A percentile compares a stretch with the other conserved stretches of the same genome.
Evolutionary conservation across 2,329 filamentous ascomycete species (phyloP).

Genomic region (Rachicladosporium sp.): DNA sequence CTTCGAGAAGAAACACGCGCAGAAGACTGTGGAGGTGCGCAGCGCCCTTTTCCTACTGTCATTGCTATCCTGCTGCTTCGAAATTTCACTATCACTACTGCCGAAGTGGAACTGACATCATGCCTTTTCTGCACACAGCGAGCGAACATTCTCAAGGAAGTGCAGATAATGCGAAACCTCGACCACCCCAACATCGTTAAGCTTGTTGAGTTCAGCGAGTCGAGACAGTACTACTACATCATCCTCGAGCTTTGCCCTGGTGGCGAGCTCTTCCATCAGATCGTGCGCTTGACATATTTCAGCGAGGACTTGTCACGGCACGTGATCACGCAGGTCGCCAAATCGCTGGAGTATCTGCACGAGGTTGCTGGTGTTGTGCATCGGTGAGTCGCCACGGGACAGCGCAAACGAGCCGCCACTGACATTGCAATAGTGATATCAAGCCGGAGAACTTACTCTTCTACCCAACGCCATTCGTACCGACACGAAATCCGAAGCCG

Average conservation of each 20-base stretch:
- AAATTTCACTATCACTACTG: too few species aligned
- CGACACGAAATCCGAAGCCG: slow-evolving; percentile 68
- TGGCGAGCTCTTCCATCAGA: slow-evolving; percentile 95
- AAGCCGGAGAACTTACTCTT: slow-evolving; percentile 97
- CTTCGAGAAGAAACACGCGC: slow-evolving; percentile 40
- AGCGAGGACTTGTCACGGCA: slow-evolving; percentile 91
- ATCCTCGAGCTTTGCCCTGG: slow-evolving; percentile 89
- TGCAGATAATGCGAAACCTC: slow-evolving; percentile 94
- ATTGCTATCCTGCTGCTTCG: too few species aligned
- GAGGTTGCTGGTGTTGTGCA: slow-evolving; percentile 93
- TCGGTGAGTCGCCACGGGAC: slow-evolving; percentile 50
- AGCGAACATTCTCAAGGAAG: slow-evolving; percentile 95
- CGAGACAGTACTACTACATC: slow-evolving; percentile 92
- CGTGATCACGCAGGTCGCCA: slow-evolving; percentile 89
- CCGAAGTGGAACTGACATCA: too few species aligned
- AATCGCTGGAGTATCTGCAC: slow-evolving; percentile 85
- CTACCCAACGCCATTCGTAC: slow-evolving; percentile 70
- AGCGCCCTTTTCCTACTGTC: slow-evolving; percentile 8
- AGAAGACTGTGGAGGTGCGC: slow-evolving; percentile 95
- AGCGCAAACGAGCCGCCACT: slow-evolving; percentile 12
- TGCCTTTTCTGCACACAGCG: slow-evolving; percentile 43
- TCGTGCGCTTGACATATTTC: slow-evolving; percentile 95
- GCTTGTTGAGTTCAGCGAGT: slow-evolving; percentile 87
- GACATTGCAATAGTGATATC: slow-evolving; percentile 59
- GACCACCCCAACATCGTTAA: slow-evolving; percentile 95